A percentile compares a stretch with the other conserved stretches of the same genome.
Evolutionary conservation across 192 early-diverging fungal species (phyloP).

Genomic region (Coemansia sp.): DNA sequence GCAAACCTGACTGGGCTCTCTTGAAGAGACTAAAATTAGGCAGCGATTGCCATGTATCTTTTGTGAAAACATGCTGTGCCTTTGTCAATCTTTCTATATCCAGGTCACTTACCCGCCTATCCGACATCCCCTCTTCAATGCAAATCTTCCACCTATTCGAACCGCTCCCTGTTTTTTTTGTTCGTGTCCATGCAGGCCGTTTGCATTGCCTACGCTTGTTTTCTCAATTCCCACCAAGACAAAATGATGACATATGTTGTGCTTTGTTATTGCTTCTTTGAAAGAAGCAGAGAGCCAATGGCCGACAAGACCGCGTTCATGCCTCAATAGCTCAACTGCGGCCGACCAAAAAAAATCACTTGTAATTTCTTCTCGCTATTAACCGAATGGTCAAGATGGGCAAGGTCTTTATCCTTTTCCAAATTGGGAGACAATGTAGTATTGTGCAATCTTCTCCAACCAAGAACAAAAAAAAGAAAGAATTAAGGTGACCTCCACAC

Average conservation of each 20-base stretch:
- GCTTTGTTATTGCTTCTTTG: not conserved
- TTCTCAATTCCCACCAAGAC: not conserved
- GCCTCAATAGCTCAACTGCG: not conserved
- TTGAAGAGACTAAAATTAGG: slow-evolving; percentile 27
- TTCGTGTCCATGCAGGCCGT: slow-evolving; percentile 8
- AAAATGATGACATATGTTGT: slow-evolving; percentile 6
- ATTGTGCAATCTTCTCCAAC: not conserved
- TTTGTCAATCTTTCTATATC: slow-evolving; percentile 1
- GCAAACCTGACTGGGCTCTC: not conserved
- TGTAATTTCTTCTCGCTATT: not conserved
- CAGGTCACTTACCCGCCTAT: slow-evolving; percentile 7
- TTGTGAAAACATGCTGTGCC: slow-evolving; percentile 2
- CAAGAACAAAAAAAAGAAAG: slow-evolving; percentile 5
- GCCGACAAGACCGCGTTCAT: not conserved
- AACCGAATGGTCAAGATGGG: slow-evolving; percentile 6
- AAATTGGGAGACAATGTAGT: not conserved
- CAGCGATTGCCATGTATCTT: slow-evolving; percentile 25
- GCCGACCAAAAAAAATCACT: not conserved
- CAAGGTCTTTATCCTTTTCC: not conserved
- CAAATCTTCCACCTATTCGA: not conserved
- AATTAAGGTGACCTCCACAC: not conserved
- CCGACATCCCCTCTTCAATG: not conserved
- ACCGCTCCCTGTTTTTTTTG: not conserved
- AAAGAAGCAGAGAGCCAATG: not conserved
- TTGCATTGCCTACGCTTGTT: slow-evolving; percentile 11